Evolutionary conservation across 306 rosid genomes (phyloP), one percentile per base, ranked within the genome.

Genomic region (Gynostemma pentaphyllum): DNA sequence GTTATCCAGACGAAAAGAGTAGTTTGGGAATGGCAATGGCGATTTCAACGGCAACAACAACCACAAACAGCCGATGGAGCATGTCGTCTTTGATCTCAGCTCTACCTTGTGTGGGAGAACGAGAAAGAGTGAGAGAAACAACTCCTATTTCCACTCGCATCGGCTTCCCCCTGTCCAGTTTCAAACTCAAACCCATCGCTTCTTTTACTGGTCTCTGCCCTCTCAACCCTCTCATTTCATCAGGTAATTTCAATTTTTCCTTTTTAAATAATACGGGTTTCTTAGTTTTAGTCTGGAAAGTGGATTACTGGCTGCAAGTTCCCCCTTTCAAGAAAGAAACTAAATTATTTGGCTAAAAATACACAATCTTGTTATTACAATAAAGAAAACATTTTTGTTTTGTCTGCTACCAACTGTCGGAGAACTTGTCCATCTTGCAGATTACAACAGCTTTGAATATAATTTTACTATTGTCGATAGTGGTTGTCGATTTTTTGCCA

Each of bases 401-500:
- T 5, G 5, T 11, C 44, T 67, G n/a, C n/a, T n/a, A 51, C 15
- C 62, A 69, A 55, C 52, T 37, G 29, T 62, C 18, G 8, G 48
- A 62, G 46, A 78, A 15, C 59, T 30, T 64, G 45, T 40, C 52
- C 69, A 57, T 62, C 28, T 61, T 62, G 68, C 94, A 88, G 99
- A 84, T 50, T 67, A 26, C 59, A 74, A 47, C 4, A 57, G 83
- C 76, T 83, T 61, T 71, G 84, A 70, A 44, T 70, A 80, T 15
- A 21, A 71, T 41, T 86, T 88, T 24, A 74, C 81, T 37, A 69
- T 76, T 15, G 68, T 84, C 45, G 88, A 79, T 73, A 88, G 77
- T 66, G 95, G 96, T 6, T 71, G 88, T 28, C 81, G 95, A 46
- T 29, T 88, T 26, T 86, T 36, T 70, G 96, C 96, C 54, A 92